Base-by-base conservation (phyloP, 495 filamentous ascomycete species). In the Aspergillus homomorphus region DNA sequence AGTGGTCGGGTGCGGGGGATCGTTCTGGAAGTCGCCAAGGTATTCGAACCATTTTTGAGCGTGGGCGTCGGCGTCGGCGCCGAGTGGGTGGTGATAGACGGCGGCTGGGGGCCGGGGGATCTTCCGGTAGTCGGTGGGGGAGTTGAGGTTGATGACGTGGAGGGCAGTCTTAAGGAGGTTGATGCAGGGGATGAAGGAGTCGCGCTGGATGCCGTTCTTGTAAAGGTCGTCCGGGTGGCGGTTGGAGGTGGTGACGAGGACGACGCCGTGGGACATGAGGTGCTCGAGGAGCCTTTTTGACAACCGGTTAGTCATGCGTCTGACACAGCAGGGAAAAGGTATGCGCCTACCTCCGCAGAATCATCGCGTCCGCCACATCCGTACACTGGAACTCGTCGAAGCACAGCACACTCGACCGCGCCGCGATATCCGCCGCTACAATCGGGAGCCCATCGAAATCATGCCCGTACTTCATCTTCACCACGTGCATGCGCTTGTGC, bases 321-420 rank as follows among this genome's bases (percentile, higher is more conserved):
- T 19, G 10, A 18, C 26, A 20, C 2, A n/a, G 2, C 22, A 28
- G 8, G 44, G 44, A 41, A 18, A 49, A 12, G 7, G 10, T 10
- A 26, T 8, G 18, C 7, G 62, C 71, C 24, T 69, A 86, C 85
- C 88, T 80, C 59, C 94, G 78, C 61, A 98, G 70, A 66, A 98
- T 98, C 94, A 98, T 98, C 51, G 94, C 94, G 79, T 98, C 95
- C 12, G 95, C 94, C 19, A 98, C 93, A 76, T 98, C 94, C 22
- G 94, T 98, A 70, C 93, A 96, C 68, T 98, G 94, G 68, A 98
- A 98, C 78, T 98, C 94, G 72, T 98, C 94, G 66, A 98, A 98
- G 70, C 94, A 98, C 18, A 98, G 77, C 28, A 98, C 91, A 59
- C 86, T 91, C 24, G 85, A 87, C 51, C 84, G 81, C 66, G 91